Conservation (phyloP, 768 basidiomycete species). For the Leccinum disarticulatum region DNA sequence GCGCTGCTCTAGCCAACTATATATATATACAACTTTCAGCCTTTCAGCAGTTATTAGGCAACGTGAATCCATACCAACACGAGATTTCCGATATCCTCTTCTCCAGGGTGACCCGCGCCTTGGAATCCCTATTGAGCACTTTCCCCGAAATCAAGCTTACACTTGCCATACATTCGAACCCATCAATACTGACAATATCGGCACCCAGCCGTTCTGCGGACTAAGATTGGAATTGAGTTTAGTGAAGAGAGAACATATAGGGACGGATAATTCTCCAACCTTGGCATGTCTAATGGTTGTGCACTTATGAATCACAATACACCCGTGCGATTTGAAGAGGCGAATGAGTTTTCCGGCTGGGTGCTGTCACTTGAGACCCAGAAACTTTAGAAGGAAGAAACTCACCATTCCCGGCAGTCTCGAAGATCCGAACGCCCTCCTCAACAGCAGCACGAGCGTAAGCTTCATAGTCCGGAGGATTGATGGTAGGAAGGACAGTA, state of each 20-base stretch:
- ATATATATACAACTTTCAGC: conserved; percentile 28
- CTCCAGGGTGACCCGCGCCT: conserved; percentile 95
- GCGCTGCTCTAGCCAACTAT: conserved; percentile 82
- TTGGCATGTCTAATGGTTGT: conserved; percentile 85
- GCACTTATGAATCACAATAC: conserved; percentile 88
- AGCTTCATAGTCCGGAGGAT: conserved; percentile 86
- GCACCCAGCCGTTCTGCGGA: conserved; percentile 75
- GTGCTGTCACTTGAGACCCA: not conserved
- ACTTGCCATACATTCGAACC: conserved; percentile 73
- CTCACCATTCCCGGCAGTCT: conserved; percentile 91
- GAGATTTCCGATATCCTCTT: conserved; percentile 87
- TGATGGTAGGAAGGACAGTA: conserved; percentile 85
- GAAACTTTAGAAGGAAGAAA: not conserved
- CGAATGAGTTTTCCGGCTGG: conserved; percentile 75
- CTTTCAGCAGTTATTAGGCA: not conserved
- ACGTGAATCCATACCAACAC: conserved; percentile 56
- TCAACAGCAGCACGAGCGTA: conserved; percentile 81
- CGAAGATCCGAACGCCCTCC: conserved; percentile 86
- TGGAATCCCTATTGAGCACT: conserved; percentile 11
- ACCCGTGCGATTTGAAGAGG: conserved; percentile 75
- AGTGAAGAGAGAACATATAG: conserved; percentile 7
- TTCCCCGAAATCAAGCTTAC: not conserved
- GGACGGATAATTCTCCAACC: conserved; percentile 41
- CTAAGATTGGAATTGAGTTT: conserved; percentile 25
- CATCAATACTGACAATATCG: conserved; percentile 88